Base-by-base conservation (phyloP, 768 basidiomycete genomes). In the Amanita muscaria region DNA sequence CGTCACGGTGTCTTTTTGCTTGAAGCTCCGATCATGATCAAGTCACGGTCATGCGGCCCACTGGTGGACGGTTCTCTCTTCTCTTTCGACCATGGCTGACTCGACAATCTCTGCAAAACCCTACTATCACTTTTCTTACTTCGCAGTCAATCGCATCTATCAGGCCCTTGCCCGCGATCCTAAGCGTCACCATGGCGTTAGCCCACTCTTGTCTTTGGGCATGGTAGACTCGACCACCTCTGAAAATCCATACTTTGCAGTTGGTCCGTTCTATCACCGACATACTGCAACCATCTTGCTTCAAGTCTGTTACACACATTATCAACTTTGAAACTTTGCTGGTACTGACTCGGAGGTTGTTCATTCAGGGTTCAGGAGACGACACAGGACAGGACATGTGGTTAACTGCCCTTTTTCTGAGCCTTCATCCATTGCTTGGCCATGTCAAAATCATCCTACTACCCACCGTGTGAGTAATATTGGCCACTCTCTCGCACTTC, bases 371-470 rank as follows among this genome's bases (percentile, higher is more conserved):
- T 57, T 76, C 40, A 35, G 75, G 76, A n/a, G n/a, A n/a, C 8
- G 74, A 77, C 47, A 58, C 65, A 41, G 76, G 76, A 5, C 53
- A 62, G 33, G 79, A 80, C 12, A 80, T 79, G 80, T 54, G 67
- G 36, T 67, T 69, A 0, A 68, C 77, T 18, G 77, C 75, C 6
- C 57, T 69, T 31, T 63, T 66, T 58, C 60, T 83, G 30, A 65
- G 66, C 43, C 38, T 55, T 2, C 53, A 53, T 1, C 51, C 61
- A 5, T 62, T 57, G 3, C 63, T 83, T 24, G 65, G 68, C 5
- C 74, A 83, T 51, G 61, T 84, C 50, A 83, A 85, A 60, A 86
- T 79, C 73, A 64, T 87, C 31, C 63, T 87, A n/a, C n/a, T n/a
- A 15, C 82, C 81, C 15, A 71, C 77, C 49, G 76, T 78, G 59